phyloP scores from a whole-genome alignment of 2,329 filamentous ascomycete genomes.

The Aspergillus spinulosporus region DNA sequence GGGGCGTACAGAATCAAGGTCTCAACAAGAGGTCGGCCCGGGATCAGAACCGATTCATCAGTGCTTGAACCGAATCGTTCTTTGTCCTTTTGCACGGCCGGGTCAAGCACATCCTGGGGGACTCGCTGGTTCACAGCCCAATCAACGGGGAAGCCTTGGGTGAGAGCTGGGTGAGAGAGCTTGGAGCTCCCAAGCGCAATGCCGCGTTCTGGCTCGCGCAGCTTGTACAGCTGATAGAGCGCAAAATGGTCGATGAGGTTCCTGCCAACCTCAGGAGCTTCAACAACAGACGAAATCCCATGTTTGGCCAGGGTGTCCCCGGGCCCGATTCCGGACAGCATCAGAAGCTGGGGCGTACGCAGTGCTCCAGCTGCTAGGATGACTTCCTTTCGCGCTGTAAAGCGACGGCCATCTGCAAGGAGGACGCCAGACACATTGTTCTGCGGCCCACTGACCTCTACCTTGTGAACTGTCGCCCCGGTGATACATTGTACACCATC shows the following conservation, averaged over 20 bases:
- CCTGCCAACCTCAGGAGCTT: conserved; percentile 12
- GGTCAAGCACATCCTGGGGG: not conserved
- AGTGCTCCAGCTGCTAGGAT: conserved; percentile 61
- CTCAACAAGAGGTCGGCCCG: not conserved
- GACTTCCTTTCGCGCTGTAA: conserved; percentile 47
- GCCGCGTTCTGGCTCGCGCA: conserved; percentile 6
- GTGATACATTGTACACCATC: not conserved
- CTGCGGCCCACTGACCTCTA: not conserved
- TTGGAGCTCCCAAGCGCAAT: conserved; percentile 6
- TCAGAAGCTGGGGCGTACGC: conserved; percentile 59
- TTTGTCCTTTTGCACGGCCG: not conserved
- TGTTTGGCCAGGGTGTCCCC: not conserved
- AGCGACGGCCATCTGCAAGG: not conserved
- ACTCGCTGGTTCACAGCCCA: conserved; percentile 3
- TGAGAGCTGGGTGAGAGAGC: conserved; percentile 1
- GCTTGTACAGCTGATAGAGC: conserved; percentile 11
- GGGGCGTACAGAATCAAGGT: not conserved
- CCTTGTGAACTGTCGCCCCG: not conserved
- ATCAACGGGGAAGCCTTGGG: not conserved
- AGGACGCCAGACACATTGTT: not conserved
- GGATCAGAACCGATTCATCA: not conserved
- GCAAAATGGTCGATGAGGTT: conserved; percentile 14
- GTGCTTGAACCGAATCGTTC: not conserved
- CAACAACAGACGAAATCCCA: not conserved
- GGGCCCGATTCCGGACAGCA: conserved; percentile 61